Conservation (phyloP, 768 basidiomycete species). For the Gymnopilus dilepis region DNA sequence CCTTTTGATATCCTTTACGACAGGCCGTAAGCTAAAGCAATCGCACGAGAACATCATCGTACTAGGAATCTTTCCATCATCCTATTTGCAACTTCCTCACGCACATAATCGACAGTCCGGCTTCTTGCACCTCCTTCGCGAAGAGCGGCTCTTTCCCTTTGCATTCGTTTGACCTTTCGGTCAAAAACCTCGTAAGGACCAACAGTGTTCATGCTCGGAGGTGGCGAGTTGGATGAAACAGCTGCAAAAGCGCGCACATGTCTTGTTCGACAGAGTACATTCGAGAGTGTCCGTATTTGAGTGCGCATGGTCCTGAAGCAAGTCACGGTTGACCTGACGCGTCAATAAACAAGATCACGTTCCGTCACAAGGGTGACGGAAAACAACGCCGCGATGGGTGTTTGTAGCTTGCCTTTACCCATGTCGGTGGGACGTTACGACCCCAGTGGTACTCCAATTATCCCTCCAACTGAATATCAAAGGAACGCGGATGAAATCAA, state of each 20-base stretch:
- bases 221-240: conserved; percentile 46
- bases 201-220: conserved; percentile 49
- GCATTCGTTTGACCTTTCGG: conserved; percentile 73
- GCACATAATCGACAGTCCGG: conserved; percentile 87
- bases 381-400: neutral
- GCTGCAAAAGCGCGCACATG: conserved; percentile 52
- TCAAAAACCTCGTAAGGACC: conserved; percentile 89
- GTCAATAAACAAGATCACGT: conserved; percentile 4
- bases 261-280: neutral
- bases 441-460: conserved; percentile 17
- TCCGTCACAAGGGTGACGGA: neutral
- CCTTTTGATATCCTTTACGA: conserved; percentile 84
- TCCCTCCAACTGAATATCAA: conserved; percentile 36
- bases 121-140: conserved; percentile 64
- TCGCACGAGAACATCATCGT: conserved; percentile 19
- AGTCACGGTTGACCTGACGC: neutral
- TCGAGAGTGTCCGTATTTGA: conserved; percentile 2
- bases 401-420: neutral
- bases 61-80: conserved; percentile 92
- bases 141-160: conserved; percentile 75
- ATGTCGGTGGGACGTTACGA: conserved; percentile 29
- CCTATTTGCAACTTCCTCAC: conserved; percentile 88
- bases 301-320: neutral
- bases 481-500: conserved; percentile 35
- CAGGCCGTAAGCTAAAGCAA: conserved; percentile 9